Conservation (phyloP, 371 early-diverging fungal species). For the Globomyces sp. region DNA sequence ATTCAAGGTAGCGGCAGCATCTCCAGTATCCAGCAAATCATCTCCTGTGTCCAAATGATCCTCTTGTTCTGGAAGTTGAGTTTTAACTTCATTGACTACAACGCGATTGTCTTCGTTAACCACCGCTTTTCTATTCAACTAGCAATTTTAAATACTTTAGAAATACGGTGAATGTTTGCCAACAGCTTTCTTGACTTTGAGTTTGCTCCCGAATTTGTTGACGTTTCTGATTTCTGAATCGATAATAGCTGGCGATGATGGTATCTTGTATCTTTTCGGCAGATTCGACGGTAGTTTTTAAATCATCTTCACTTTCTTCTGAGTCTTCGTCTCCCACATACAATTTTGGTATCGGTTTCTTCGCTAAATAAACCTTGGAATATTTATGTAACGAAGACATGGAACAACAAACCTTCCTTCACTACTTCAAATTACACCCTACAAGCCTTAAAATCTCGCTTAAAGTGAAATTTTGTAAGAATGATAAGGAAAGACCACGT, state of each 20-base stretch:
- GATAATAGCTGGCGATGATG: conserved; percentile 1
- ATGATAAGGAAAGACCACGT: no score
- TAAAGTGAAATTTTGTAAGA: no score
- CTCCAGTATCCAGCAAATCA: neutral
- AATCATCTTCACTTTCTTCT: neutral
- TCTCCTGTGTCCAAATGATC: neutral
- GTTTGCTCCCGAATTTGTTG: neutral
- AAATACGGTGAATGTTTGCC: neutral
- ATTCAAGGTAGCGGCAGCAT: no score
- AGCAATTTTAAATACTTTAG: neutral
- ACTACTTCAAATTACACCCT: no score
- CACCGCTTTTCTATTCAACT: neutral
- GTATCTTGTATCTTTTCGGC: conserved; percentile 5
- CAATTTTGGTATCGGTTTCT: no score
- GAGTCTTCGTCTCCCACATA: neutral
- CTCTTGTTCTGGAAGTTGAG: neutral
- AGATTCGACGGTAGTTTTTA: neutral
- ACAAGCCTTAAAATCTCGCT: no score
- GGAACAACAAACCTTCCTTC: no score
- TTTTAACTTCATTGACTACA: neutral
- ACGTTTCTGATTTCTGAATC: conserved; percentile 4
- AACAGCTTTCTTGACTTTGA: neutral
- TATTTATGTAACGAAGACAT: no score
- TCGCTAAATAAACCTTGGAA: no score
- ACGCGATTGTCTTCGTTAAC: neutral